Evolutionary conservation across 1,284 basidiomycete genomes (phyloP), one percentile per base, ranked within the genome.

Genomic region (Tilletia caries): DNA sequence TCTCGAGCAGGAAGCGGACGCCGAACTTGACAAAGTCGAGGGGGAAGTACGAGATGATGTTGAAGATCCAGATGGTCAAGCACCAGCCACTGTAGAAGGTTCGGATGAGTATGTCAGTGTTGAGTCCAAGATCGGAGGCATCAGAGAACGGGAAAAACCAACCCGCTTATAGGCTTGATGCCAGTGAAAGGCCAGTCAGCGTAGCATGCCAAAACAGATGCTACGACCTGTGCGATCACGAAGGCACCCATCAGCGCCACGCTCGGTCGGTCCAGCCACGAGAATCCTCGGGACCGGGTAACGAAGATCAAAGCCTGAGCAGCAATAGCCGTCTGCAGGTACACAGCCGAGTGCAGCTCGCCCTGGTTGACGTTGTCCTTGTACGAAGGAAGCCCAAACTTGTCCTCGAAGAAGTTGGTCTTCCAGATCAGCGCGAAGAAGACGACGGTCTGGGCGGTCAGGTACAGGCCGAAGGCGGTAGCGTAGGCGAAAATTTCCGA

Each of bases 281-380:
- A 98, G 88, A 93, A 95, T 33, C 92, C 88, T 85, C 97, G 95
- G 77, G 94, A 91, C 86, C 94, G 93, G 44, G 94, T 96, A 84
- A 95, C 89, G 87, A 96, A 96, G 87, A 97, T 96, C 72, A 98
- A 87, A 2, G 95, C 95, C 85, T 98, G 95, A 70, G 95, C 97
- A 86, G 97, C 96, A 85, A 97, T 95, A 76, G 95, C 95, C 73
- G 97, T 95, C 85, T 93, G 91, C 75, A 93, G 88, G 86, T 93
- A 93, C 72, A 92, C 86, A 76, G 93, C 88, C 79, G 88, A 87
- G 75, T 88, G 88, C 68, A 84, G 82, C 69, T 82, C 83, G 37
- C 33, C 69, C 71, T 85, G 85, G 83, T 86, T 85, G 77, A 82
- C 78, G 68, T 84, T 80, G 48, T 76, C 79, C 74, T 82, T 78